Evolutionary conservation across 495 filamentous ascomycete genomes (phyloP).

Genomic region (Lineolata rhizophorae): DNA sequence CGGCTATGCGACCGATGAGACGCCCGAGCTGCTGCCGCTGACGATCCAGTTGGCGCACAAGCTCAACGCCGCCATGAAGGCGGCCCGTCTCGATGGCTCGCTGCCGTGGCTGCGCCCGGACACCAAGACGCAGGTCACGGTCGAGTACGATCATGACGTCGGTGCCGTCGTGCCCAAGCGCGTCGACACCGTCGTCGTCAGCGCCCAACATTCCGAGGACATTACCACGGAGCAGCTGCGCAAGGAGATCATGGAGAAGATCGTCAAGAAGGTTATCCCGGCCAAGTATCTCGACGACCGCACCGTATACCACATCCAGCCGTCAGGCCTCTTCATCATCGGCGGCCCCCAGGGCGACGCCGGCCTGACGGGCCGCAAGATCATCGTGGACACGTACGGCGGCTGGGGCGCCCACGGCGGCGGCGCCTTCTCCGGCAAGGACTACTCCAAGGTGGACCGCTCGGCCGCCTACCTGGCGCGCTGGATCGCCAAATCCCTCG

Average conservation of each 20-base stretch:
- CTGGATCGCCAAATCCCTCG: conserved; percentile 97
- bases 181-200: conserved; percentile 93
- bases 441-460: conserved; percentile 99
- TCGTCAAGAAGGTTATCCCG: conserved; percentile 84
- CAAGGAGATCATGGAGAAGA: conserved; percentile 92
- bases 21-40: conserved; percentile 85
- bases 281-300: conserved; percentile 75
- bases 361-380: conserved; percentile 96
- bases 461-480: conserved; percentile 92
- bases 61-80: conserved; percentile 82
- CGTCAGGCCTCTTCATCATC: conserved; percentile 95
- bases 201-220: conserved; percentile 75
- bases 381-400: conserved; percentile 99
- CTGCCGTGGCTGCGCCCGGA: conserved; percentile 92
- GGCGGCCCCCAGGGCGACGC: conserved; percentile 98
- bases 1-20: conserved; percentile 98
- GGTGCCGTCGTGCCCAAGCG: conserved; percentile 81
- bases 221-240: conserved; percentile 85
- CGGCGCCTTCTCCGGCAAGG: conserved; percentile 99
- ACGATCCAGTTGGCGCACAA: conserved; percentile 86
- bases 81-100: conserved; percentile 63
- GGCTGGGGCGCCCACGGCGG: conserved; percentile 99
- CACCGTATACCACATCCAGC: conserved; percentile 95
- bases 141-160: conserved; percentile 92
- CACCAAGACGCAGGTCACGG: conserved; percentile 98